A percentile compares a stretch with the other conserved stretches of the same genome.
These are phyloP conservation scores for Chaetoscypha palmicola DNA, from an alignment of 2,329 filamentous ascomycete genomes.

Conservation along the genomic window DNA sequence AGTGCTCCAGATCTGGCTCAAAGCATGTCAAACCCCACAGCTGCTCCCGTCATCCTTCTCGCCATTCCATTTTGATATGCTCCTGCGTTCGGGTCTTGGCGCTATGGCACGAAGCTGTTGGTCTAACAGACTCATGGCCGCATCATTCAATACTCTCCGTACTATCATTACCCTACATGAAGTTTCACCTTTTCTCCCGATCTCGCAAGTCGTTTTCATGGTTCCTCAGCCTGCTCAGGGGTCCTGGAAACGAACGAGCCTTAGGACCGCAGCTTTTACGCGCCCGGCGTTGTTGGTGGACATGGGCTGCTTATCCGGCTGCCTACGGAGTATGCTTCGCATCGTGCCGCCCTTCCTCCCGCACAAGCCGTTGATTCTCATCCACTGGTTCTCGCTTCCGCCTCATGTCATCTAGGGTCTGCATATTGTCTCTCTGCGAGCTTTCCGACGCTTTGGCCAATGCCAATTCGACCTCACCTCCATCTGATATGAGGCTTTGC, in stretches of 20 bases:
- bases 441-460: slow-evolving; percentile 5
- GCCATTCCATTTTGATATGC: neutral
- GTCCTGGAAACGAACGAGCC: slow-evolving; percentile 22
- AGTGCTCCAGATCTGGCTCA: too few relatives aligned
- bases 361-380: slow-evolving; percentile 15
- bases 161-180: slow-evolving; percentile 22
- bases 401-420: slow-evolving; percentile 13
- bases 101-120: slow-evolving; percentile 10
- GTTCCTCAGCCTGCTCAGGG: too few relatives aligned
- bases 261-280: slow-evolving; percentile 30
- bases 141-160: slow-evolving; percentile 15
- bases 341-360: slow-evolving; percentile 27
- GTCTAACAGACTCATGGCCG: slow-evolving; percentile 2
- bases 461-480: neutral
- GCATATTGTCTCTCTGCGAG: slow-evolving; percentile 11
- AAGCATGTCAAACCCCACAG: too few relatives aligned
- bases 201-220: too few relatives aligned
- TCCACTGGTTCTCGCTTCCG: slow-evolving; percentile 22
- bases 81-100: slow-evolving; percentile 6
- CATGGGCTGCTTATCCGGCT: slow-evolving; percentile 21
- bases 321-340: slow-evolving; percentile 27
- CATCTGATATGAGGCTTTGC: neutral
- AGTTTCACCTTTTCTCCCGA: too few relatives aligned
- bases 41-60: neutral
- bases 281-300: slow-evolving; percentile 27